Base-by-base conservation (phyloP, 768 basidiomycete genomes). In the Paxillus ammoniavirescens region DNA sequence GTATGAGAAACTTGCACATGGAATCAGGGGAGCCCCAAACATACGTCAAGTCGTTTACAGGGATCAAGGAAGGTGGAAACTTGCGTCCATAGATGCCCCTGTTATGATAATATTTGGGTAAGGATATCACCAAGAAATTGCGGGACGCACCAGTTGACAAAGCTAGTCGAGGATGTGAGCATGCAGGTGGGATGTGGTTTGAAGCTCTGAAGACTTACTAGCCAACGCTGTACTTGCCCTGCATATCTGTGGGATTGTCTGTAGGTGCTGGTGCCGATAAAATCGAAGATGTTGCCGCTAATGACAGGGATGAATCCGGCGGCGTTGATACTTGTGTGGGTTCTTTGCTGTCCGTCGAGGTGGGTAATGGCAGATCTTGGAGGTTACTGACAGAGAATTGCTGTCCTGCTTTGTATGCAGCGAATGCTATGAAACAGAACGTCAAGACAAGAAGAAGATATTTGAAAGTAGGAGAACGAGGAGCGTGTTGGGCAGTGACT, bases 31-130 rank as follows among this genome's bases (percentile, higher is more conserved):
- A 28, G 49, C 42, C 5, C 10, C 15, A 53, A 35, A 74, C 85
- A 58, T 72, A 91, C 89, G 96, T 98, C 61, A 99, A 81, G 66
- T 95, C 86, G 17, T 89, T 70, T 3, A 72, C 81, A 10, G 95
- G 97, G 56, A 98, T 93, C 46, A 82, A 67, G 3, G 87, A 86
- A 1, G 96, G 96, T 35, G 88, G 89, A 68, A 82, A 99, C 71
- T 93, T 95, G 55, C 95, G 81, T 26, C 84, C 97, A 66, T 98
- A 98, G 35, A 98, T 98, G 5, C 93, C 95, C 94, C 93, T 89
- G 58, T 42, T 52, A 26, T 26, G 5, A 26, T 6, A 36, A 47
- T 21, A 21, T 52, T 67, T 30, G 50, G 49, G 45, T 5, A 4
- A 42, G 23, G 43, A 10, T 14, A 55, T 33, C 51, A 44, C 49